Percentiles rank a stretch among this genome's conserved stretches.
These are phyloP conservation scores for Diaporthe longicolla DNA, from an alignment of 2,329 filamentous ascomycete species.

Conservation along the genomic window DNA sequence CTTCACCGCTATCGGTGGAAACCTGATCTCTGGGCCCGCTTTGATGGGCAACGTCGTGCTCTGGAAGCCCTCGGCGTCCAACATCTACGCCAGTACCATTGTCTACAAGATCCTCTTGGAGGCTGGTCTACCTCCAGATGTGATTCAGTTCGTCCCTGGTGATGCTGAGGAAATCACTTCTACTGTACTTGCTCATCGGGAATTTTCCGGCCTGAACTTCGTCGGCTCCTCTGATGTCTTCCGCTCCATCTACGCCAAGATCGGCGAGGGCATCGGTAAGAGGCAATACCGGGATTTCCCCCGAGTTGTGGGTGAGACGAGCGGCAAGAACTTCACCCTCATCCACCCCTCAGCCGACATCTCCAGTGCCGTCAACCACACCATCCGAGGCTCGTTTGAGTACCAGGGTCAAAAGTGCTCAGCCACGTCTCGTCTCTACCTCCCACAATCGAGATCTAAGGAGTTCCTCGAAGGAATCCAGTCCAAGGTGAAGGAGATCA, in stretches of 20 bases:
- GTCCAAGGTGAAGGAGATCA: conserved; percentile 53
- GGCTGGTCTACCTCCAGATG: conserved; percentile 88
- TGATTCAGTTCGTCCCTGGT: conserved; percentile 94
- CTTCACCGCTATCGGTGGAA: conserved; percentile 95
- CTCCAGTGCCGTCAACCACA: conserved; percentile 59
- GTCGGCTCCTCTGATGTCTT: conserved; percentile 95
- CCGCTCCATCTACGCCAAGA: conserved; percentile 88
- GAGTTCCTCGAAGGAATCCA: conserved; percentile 56
- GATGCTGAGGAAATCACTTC: conserved; percentile 88
- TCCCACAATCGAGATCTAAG: conserved; percentile 61
- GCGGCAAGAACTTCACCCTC: conserved; percentile 69
- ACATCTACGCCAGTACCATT: conserved; percentile 92
- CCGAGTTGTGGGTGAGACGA: conserved; percentile 64
- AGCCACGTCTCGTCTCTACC: conserved; percentile 67
- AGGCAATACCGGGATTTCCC: conserved; percentile 85
- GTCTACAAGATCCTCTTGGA: conserved; percentile 92
- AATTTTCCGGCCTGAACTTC: conserved; percentile 92
- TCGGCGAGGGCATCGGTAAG: conserved; percentile 84
- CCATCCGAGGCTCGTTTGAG: conserved; percentile 64
- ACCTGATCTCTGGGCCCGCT: conserved; percentile 87
- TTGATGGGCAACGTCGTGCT: conserved; percentile 94
- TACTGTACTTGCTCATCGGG: conserved; percentile 79
- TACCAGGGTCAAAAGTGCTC: conserved; percentile 68
- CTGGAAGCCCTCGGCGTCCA: conserved; percentile 95
- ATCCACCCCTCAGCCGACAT: conserved; percentile 63